A percentile compares a stretch with the other conserved stretches of the same genome.
These are phyloP conservation scores for Rosellinia necatrix DNA, from an alignment of 2,329 filamentous ascomycete species.

Conservation along the genomic window DNA sequence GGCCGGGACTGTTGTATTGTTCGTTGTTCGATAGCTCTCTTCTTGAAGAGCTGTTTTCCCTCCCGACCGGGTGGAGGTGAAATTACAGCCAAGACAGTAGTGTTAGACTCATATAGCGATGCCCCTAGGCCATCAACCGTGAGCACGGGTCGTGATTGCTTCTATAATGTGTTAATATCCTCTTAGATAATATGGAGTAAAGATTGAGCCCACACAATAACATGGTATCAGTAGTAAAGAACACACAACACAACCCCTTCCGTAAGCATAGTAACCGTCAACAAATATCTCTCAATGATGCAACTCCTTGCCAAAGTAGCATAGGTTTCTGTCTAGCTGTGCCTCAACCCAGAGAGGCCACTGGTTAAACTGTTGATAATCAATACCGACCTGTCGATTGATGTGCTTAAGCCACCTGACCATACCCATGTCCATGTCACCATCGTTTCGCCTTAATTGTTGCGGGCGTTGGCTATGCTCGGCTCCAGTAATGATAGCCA, in stretches of 20 bases:
- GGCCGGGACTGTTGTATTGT: background rate
- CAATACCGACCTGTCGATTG: constrained; percentile 52
- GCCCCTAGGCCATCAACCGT: background rate
- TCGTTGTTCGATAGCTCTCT: background rate
- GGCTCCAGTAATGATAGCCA: constrained; percentile 52
- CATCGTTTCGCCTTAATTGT: constrained; percentile 32
- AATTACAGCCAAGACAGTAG: background rate
- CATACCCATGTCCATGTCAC: constrained; percentile 47
- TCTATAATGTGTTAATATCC: background rate
- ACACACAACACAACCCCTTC: background rate
- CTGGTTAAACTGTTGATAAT: constrained; percentile 52
- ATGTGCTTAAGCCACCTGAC: constrained; percentile 56
- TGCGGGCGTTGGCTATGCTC: constrained; percentile 39
- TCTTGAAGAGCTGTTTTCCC: background rate
- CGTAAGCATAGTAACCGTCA: background rate
- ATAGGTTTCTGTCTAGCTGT: constrained; percentile 51
- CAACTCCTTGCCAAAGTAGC: constrained; percentile 49
- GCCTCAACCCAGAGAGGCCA: constrained; percentile 61
- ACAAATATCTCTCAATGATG: constrained; percentile 9
- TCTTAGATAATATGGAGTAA: background rate
- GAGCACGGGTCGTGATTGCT: background rate
- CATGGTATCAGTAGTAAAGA: constrained; percentile 14
- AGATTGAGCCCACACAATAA: background rate
- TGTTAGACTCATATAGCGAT: background rate
- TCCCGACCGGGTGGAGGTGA: background rate